These are phyloP conservation scores for Annulohypoxylon nitens DNA, from an alignment of 495 filamentous ascomycete species.

Conservation along the genomic window DNA sequence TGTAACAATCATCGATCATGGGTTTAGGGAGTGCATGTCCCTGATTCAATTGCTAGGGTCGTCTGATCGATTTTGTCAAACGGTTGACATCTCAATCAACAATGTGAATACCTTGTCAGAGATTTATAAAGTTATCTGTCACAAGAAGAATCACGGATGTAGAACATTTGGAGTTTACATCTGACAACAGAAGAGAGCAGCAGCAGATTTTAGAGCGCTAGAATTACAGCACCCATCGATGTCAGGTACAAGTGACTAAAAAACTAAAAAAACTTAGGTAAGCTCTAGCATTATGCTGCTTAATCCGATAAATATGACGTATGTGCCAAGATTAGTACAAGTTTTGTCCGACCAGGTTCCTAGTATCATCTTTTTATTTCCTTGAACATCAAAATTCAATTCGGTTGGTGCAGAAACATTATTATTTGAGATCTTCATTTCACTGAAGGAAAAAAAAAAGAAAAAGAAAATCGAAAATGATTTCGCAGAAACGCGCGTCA, in stretches of 20 bases:
- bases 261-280: conserved; percentile 19
- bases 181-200: no score
- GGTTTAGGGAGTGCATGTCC: neutral
- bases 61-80: neutral
- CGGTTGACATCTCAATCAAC: neutral
- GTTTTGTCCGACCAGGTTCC: neutral
- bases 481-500: conserved; percentile 40
- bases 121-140: neutral
- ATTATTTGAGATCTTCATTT: conserved; percentile 1
- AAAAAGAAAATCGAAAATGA: conserved; percentile 14
- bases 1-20: neutral
- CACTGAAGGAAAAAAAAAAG: conserved; percentile 3
- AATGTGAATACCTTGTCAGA: neutral
- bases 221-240: neutral
- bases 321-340: conserved; percentile 2
- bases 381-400: neutral
- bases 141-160: no score
- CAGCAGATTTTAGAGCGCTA: no score
- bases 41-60: neutral
- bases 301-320: conserved; percentile 5
- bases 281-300: conserved; percentile 8
- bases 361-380: neutral
- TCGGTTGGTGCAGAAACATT: neutral
- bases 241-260: neutral
- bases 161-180: no score